Base-by-base conservation (phyloP, 2,329 filamentous ascomycete genomes). In the Exophiala viscosa region DNA sequence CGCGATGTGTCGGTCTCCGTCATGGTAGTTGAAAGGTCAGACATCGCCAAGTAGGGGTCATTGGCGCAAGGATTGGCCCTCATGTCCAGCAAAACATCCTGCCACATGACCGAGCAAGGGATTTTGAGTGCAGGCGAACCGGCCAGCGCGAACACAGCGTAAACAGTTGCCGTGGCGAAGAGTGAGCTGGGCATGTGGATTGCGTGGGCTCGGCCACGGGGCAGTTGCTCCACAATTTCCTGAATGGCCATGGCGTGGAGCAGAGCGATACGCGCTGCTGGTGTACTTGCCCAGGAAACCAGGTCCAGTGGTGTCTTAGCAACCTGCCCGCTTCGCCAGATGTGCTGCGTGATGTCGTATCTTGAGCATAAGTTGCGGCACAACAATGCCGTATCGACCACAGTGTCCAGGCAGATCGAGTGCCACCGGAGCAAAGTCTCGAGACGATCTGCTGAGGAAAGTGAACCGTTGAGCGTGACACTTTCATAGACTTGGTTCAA, bases 241-340 rank as follows among this genome's bases (percentile, higher is more conserved):
- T 75, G 73, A 14, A 76, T 75, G 0, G 72, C 71, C 34, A 73
- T 67, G 2, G 73, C 72, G 36, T 76, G 73, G 8, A 76, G 57
- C 3, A 75, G 59, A 3, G 72, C 69, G 31, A 68, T 64, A 3
- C 70, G 67, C 5, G 72, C 73, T 48, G 74, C 67, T 34, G 69
- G 64, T 0, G 67, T 71, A 5, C 61, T 63, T 1, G 62, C 66
- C 73, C 73, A 75, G 33, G 65, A 65, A 1, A 65, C 52, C 14
- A 74, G 56, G 53, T 75, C 71, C 6, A 73, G 65, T 1, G 64
- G 63, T 1, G 62, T 10, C 28, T 54, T 50, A 13, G 38, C 3
- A 57, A 54, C 18, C 63, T 62, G 14, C 5, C 34, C 35, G 58
- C 60, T 9, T 65, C 67, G 1, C 66, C 67, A n/a, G 66, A 72